Evolutionary conservation across 75 land plant species (phyloP).

Genomic region (Isoetes taiwanensis): DNA sequence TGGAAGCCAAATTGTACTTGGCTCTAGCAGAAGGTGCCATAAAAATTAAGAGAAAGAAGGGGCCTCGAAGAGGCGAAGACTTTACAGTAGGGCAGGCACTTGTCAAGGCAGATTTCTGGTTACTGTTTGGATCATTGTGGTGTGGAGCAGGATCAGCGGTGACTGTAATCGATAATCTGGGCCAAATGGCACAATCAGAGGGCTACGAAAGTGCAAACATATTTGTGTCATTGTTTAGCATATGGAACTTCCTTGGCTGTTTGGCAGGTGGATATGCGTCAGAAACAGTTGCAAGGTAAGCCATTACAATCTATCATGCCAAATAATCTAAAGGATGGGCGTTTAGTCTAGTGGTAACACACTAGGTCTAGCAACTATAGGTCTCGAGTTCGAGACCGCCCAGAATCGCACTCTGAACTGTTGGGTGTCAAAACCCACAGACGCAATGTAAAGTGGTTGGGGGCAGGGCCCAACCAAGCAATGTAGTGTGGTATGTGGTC

Average conservation of each 20-base stretch:
- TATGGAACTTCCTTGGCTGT: conserved; percentile 99
- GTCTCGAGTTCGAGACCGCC: no score
- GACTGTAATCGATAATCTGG: conserved; percentile 92
- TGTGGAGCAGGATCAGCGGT: conserved; percentile 91
- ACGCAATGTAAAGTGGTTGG: no score
- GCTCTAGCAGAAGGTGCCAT: no score
- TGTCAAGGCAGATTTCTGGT: conserved; percentile 94
- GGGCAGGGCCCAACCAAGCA: no score
- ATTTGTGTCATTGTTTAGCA: conserved; percentile 95
- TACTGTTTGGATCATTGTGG: conserved; percentile 56
- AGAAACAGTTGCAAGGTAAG: conserved; percentile 71
- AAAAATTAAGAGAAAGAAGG: conserved; percentile 51
- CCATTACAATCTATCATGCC: no score
- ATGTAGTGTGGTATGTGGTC: no score
- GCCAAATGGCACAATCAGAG: conserved; percentile 83
- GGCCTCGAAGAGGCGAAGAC: conserved; percentile 87
- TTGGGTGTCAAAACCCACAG: no score
- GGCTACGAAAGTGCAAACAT: conserved; percentile 80
- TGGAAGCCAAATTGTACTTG: no score
- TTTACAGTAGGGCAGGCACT: conserved; percentile 78
- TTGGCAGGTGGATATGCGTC: conserved; percentile 85
- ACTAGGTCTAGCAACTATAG: no score
- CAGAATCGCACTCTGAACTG: no score
- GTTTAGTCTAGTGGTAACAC: no score
- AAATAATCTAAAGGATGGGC: no score